Evolutionary conservation across 2,329 filamentous ascomycete species (phyloP), one percentile per base, ranked within the genome.

Genomic region (Botrytis hyacinthi): DNA sequence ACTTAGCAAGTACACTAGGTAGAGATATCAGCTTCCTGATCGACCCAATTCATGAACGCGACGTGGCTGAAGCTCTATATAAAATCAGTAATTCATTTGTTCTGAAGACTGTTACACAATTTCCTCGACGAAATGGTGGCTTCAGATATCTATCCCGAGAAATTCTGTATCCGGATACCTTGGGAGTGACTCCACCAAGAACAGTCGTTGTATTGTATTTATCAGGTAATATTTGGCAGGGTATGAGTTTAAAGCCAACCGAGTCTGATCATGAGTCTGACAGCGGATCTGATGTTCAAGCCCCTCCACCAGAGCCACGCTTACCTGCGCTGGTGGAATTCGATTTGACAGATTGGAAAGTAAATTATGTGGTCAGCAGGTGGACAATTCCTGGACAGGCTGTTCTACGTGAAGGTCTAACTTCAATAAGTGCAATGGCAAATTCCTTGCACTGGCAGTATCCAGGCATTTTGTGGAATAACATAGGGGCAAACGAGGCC

Each of bases 61-160:
- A 69, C 10, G 66, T 69, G 1, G 66, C 66, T 42, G 66, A 69
- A 44, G 6, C 6, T 16, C 42, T 69, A 29, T 69, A 69, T 29
- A 57, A 48, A n/a, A 9, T 69, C 29, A 40, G 32, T 16, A 10
- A 57, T 57, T 69, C 66, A 32, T 69, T 69, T 42, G 48, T 69
- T 37, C 29, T 69, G 12, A 57, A 57, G 37, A 69, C 66, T 2
- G 66, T 57, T n/a, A 29, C 37, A 22, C 37, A n/a, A 32, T 29
- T 29, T 42, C 48, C 37, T 32, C 66, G n/a, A 57, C 5, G 10
- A 10, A 22, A 69, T 57, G 37, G 37, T 14, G 4, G 37, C n/a
- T 42, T 42, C 37, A 26, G 2, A 16, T 44, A 69, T 57, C 20
- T 32, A 1, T 69, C 66, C 22, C 48, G 66, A 5, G 48, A 69